These are phyloP conservation scores for Hemerocallis citrina DNA, from an alignment of 106 monocot species.

Conservation along the genomic window DNA sequence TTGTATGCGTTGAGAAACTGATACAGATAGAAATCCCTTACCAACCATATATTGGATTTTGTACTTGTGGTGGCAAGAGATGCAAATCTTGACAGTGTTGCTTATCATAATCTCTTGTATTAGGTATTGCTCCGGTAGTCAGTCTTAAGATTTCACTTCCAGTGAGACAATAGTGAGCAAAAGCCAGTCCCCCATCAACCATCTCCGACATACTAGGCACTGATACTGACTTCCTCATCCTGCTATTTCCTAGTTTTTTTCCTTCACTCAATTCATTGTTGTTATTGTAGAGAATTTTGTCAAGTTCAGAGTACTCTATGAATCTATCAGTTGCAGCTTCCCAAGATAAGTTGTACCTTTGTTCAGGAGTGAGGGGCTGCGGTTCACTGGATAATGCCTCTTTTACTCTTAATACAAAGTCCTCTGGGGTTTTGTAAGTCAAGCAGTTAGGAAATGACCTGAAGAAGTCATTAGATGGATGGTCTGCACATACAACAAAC, in stretches of 20 bases:
- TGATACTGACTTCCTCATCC: constrained; percentile 43
- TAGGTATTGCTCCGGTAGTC: constrained; percentile 79
- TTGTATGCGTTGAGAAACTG: no score
- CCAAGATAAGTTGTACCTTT: constrained; percentile 85
- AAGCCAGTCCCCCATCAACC: constrained; percentile 78
- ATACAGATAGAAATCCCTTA: constrained; percentile 12
- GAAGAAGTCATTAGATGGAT: constrained; percentile 98
- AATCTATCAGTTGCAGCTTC: constrained; percentile 95
- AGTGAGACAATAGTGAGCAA: constrained; percentile 82
- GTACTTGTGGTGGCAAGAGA: constrained; percentile 70
- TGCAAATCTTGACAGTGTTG: constrained; percentile 70
- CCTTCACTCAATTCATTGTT: background rate
- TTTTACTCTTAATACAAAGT: constrained; percentile 76
- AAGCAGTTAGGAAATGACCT: constrained; percentile 87
- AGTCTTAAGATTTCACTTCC: constrained; percentile 81
- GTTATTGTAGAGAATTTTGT: constrained; percentile 38
- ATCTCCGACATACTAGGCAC: constrained; percentile 49
- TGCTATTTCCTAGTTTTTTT: background rate
- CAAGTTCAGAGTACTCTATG: constrained; percentile 80
- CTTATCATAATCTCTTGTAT: constrained; percentile 63
- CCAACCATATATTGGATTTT: constrained; percentile 78
- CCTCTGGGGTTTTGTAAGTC: constrained; percentile 81
- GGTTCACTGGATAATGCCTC: constrained; percentile 73
- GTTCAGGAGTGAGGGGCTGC: constrained; percentile 66
- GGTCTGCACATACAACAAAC: constrained; percentile 96